Percentiles rank a stretch among this genome's conserved stretches.
Conservation (phyloP, 1,284 basidiomycete genomes). For the Veloboletus limbatus region DNA sequence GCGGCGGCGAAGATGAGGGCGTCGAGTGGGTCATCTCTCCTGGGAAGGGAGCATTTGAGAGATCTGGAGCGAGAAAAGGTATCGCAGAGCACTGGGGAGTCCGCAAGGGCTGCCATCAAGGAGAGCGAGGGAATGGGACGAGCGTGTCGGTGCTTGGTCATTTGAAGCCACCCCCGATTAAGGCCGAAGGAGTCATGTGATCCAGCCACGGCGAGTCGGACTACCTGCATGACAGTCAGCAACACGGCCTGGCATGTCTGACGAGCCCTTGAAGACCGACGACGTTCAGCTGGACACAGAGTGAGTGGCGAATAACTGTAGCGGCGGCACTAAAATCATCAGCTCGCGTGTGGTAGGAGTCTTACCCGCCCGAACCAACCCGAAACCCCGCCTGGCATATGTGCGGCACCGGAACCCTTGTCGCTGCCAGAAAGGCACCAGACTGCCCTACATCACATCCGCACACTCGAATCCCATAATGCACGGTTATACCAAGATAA, state of each 20-base stretch:
- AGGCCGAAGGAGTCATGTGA: too few relatives aligned
- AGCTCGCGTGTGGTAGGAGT: slow-evolving; percentile 7
- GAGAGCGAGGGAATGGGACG: too few relatives aligned
- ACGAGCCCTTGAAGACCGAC: too few relatives aligned
- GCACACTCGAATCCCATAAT: slow-evolving; percentile 39
- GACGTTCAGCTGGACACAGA: background rate
- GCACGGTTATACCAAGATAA: slow-evolving; percentile 54
- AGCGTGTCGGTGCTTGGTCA: too few relatives aligned
- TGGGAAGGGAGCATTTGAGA: slow-evolving; percentile 42
- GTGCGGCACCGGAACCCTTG: slow-evolving; percentile 41
- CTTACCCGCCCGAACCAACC: background rate
- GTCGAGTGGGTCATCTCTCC: slow-evolving; percentile 66
- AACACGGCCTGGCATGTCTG: too few relatives aligned
- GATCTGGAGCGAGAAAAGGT: slow-evolving; percentile 39
- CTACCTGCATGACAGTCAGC: too few relatives aligned
- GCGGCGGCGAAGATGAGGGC: slow-evolving; percentile 71
- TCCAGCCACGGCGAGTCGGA: too few relatives aligned
- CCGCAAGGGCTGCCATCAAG: slow-evolving; percentile 35
- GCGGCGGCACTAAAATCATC: background rate
- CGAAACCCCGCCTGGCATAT: too few relatives aligned
- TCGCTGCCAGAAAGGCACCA: slow-evolving; percentile 38
- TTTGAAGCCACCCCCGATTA: too few relatives aligned
- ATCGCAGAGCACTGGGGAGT: slow-evolving; percentile 34
- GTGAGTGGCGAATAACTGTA: slow-evolving; percentile 18
- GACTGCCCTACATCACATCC: slow-evolving; percentile 33